phyloP scores from a whole-genome alignment of 148 eudicot species.

The Rhododendron henanense region DNA sequence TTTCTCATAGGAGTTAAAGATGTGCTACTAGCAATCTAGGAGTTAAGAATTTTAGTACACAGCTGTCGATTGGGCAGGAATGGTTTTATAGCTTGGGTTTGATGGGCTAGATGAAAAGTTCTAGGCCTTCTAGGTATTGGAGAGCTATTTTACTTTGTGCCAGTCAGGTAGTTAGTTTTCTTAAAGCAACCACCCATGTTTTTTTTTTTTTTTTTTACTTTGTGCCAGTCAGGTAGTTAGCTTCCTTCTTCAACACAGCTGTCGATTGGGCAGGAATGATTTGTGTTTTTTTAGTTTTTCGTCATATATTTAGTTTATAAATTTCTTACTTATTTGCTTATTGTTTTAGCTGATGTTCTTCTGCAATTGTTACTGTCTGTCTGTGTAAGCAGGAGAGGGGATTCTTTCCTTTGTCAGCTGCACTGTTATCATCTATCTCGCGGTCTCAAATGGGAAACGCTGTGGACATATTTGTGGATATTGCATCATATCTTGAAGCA shows the following conservation, averaged over 20 bases:
- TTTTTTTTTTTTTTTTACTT: background rate
- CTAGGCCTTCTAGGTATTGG: background rate
- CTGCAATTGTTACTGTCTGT: background rate
- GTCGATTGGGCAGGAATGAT: no score
- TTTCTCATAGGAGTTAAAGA: background rate
- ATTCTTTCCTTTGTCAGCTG: constrained; percentile 89
- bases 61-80: background rate
- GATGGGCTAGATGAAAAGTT: background rate
- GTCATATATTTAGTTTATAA: background rate
- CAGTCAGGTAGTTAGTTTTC: background rate
- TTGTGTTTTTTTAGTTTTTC: background rate
- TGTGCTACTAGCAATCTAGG: background rate
- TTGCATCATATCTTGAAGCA: constrained; percentile 64
- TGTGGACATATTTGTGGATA: constrained; percentile 55
- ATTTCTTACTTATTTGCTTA: background rate
- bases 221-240: no score
- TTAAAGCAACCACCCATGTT: background rate
- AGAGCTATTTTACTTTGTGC: background rate
- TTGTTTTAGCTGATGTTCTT: background rate
- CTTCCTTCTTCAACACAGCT: no score
- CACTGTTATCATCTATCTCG: constrained; percentile 66
- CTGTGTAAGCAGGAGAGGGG: constrained; percentile 71
- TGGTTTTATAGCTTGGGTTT: background rate
- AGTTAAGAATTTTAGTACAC: background rate
- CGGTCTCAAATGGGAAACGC: constrained; percentile 52